These are phyloP conservation scores for Artemisia annua DNA, from an alignment of 129 eudicot genomes.

Conservation along the genomic window DNA sequence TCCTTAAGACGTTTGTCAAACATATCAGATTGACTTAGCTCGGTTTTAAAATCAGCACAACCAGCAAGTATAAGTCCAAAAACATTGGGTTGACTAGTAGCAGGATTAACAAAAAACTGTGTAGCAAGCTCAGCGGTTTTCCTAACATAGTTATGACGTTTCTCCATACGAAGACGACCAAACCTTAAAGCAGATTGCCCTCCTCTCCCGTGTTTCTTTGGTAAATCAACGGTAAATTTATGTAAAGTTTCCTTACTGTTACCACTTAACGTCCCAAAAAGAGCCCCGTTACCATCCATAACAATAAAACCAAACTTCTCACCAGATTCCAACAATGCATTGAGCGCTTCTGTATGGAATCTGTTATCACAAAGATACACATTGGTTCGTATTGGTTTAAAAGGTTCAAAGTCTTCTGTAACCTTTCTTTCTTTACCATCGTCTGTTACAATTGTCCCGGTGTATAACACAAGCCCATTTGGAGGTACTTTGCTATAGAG, in stretches of 20 bases:
- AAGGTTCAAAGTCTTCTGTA: slow-evolving; percentile 42
- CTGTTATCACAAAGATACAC: slow-evolving; percentile 50
- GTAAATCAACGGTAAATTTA: slow-evolving; percentile 46
- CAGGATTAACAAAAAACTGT: slow-evolving; percentile 41
- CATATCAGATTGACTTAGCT: slow-evolving; percentile 49
- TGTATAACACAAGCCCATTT: slow-evolving; percentile 45
- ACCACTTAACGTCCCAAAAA: slow-evolving; percentile 45
- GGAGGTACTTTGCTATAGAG: slow-evolving; percentile 45
- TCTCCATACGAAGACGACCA: slow-evolving; percentile 52
- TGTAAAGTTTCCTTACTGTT: slow-evolving; percentile 41
- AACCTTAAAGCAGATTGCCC: slow-evolving; percentile 50
- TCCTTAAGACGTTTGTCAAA: slow-evolving; percentile 44
- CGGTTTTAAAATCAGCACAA: slow-evolving; percentile 48
- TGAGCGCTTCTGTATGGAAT: slow-evolving; percentile 49
- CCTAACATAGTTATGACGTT: slow-evolving; percentile 48
- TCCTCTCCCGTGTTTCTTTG: slow-evolving; percentile 52
- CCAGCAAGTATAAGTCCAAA: slow-evolving; percentile 50
- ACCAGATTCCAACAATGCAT: slow-evolving; percentile 41
- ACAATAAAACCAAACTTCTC: slow-evolving; percentile 48
- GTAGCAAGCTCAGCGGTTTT: slow-evolving; percentile 24
- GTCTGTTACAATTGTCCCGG: slow-evolving; percentile 41
- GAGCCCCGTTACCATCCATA: slow-evolving; percentile 51
- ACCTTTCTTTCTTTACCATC: slow-evolving; percentile 49
- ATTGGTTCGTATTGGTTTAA: slow-evolving; percentile 39
- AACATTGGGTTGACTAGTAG: slow-evolving; percentile 49